A percentile compares a stretch with the other conserved stretches of the same genome.
Evolutionary conservation across 371 early-diverging fungal genomes (phyloP).

Genomic region (Synchytrium microbalum): DNA sequence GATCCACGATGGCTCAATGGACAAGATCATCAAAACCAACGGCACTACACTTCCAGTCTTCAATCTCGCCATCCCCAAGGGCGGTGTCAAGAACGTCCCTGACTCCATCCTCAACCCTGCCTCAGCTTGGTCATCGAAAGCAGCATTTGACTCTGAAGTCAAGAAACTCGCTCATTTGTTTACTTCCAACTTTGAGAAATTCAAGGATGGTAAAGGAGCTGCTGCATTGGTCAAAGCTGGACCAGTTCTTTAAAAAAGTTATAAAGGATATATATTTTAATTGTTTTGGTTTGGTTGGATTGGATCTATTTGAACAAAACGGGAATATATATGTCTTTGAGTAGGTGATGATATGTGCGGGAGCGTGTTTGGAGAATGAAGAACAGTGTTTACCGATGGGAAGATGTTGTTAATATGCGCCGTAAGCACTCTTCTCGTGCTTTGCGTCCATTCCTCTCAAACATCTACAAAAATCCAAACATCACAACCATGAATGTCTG

Average conservation of each 20-base stretch:
- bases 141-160: slow-evolving; percentile 3
- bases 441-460: too few species aligned
- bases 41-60: slow-evolving; percentile 76
- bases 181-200: slow-evolving; percentile 5
- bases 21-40: slow-evolving; percentile 58
- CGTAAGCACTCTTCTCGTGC: too few species aligned
- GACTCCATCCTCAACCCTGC: slow-evolving; percentile 33
- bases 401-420: too few species aligned
- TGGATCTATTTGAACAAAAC: too few species aligned
- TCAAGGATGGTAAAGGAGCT: slow-evolving; percentile 6
- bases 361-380: too few species aligned
- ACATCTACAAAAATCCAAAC: too few species aligned
- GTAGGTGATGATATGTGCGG: too few species aligned
- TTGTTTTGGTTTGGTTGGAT: too few species aligned
- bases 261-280: too few species aligned
- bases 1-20: slow-evolving; percentile 59
- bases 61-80: slow-evolving; percentile 75
- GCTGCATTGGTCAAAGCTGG: slow-evolving; percentile 1
- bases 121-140: slow-evolving; percentile 11
- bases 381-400: too few species aligned
- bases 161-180: slow-evolving; percentile 10
- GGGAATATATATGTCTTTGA: too few species aligned
- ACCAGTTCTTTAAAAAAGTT: slow-evolving; percentile 3
- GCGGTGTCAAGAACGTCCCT: slow-evolving; percentile 64
- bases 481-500: too few species aligned